Evolutionary conservation across 1,284 basidiomycete genomes (phyloP), one percentile per base, ranked within the genome.

Genomic region (Apiotrichum siamense): DNA sequence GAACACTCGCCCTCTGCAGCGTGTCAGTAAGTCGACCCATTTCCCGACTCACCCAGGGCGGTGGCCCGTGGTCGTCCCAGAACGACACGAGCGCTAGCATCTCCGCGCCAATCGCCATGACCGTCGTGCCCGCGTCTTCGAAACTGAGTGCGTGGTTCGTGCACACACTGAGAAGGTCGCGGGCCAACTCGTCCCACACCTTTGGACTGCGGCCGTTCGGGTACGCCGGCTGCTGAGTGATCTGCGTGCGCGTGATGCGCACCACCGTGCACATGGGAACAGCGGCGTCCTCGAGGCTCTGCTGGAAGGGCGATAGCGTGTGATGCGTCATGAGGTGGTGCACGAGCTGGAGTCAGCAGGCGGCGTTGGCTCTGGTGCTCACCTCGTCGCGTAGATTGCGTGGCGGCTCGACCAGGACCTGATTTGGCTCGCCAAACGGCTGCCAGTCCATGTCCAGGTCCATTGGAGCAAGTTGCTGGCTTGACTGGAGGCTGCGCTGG

Each of bases 291-390:
- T 38, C 37, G 25, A 58, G 54, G 37, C 48, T 15, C 26, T 33
- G 23, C n/a, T 21, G n/a, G 25, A 42, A 17, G 7, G 55, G 36
- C 2, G 62, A 65, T 9, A 57, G 33, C 1, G 58, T 43, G 9
- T 54, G 40, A 45, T 69, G 60, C 27, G 60, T 62, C 42, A 69
- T 57, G 1, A 72, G 42, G 41, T 69, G 66, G 44, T 67, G 61
- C n/a, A 65, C 46, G 0, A 72, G 52, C 67, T 71, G 38, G 11
- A 31, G 7, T 32, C 13, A 52, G 50, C 26, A 3, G 42, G 35
- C 37, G 25, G 7, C 7, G 10, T 1, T 1, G 2, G 2, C 7
- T 7, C 17, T 10, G 24, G 21, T 3, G 38, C 59, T 52, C 48
- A 64, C 64, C 55, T 63, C 63, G 20, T 57, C 52, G 36, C 44